Base-by-base conservation (phyloP, 805 yeast genomes). In the Ascoidea tarda region DNA sequence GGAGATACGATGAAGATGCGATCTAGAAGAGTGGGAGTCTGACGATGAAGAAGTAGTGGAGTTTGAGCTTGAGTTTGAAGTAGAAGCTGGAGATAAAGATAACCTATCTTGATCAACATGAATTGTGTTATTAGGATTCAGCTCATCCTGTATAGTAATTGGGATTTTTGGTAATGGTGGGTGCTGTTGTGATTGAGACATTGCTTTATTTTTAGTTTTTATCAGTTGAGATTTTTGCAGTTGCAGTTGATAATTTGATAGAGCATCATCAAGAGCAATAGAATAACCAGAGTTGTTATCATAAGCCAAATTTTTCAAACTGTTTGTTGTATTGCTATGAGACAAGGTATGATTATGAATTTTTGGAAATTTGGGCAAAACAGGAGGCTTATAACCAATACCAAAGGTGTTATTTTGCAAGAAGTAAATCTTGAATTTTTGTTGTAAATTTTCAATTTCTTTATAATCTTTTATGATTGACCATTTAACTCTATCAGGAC, bases 401-500 rank as follows among this genome's bases (percentile, higher is more conserved):
- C 44, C 44, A 38, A 38, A 38, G 8, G 67, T 64, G 51, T 69
- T 66, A 48, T 69, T 68, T 52, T 74, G 78, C 56, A 79, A 71
- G 6, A 73, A 62, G 2, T 76, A 70, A 6, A 82, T 69, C 61
- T 79, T 82, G 56, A 90, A 69, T 52, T 78, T 75, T 16, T 84
- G 77, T 63, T 90, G 95, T 52, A 91, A 71, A 32, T 73, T 73
- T n/a, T 77, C 68, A 47, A 93, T 71, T 56, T 89, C 96, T 59
- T 81, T 79, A 49, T 82, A 78, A 28, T 80, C 83, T 59, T 83
- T 84, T 33, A 79, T 73, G 5, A 93, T 77, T 1, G 82, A 71
- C 99, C 99, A 93, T 59, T 78, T 78, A 59, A 89, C 69, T 52
- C 89, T 69, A 53, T 82, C 78, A 5, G 80, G 77, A 1, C 96